phyloP scores from a whole-genome alignment of 2,329 filamentous ascomycete species.

The Fusarium avenaceum region DNA sequence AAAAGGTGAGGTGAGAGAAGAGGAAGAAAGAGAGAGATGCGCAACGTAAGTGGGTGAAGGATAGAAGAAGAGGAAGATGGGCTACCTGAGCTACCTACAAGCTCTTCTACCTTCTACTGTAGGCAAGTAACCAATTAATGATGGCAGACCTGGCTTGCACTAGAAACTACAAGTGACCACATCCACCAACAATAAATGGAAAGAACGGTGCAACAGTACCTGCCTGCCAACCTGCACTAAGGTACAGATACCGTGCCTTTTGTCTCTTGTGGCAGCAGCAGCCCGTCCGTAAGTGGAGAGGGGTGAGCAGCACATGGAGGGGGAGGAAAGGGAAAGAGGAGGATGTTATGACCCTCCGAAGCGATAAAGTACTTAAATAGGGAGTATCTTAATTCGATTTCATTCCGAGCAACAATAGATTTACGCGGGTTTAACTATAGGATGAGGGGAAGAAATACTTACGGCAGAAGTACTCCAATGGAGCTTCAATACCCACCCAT shows the following conservation, averaged over 20 bases:
- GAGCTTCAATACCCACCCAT: slow-evolving; percentile 32
- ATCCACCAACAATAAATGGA: slow-evolving; percentile 13
- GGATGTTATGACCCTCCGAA: slow-evolving; percentile 6
- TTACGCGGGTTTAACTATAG: not conserved
- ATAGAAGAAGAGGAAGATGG: slow-evolving; percentile 40
- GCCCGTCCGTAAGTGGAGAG: slow-evolving; percentile 18
- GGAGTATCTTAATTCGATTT: slow-evolving; percentile 13
- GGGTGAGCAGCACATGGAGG: slow-evolving; percentile 34
- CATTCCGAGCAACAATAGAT: slow-evolving; percentile 10
- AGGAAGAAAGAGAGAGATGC: slow-evolving; percentile 42
- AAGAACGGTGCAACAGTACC: slow-evolving; percentile 21
- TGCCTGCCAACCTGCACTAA: slow-evolving; percentile 22
- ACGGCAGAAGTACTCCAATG: slow-evolving; percentile 4
- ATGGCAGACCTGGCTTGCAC: slow-evolving; percentile 28
- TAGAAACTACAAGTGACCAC: slow-evolving; percentile 30
- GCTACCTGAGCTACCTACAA: slow-evolving; percentile 12
- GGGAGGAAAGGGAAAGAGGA: slow-evolving; percentile 38
- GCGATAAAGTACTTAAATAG: slow-evolving; percentile 7
- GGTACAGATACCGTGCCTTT: slow-evolving; percentile 5
- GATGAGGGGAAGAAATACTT: slow-evolving; percentile 25
- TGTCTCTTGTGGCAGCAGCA: slow-evolving; percentile 25
- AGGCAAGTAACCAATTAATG: not conserved
- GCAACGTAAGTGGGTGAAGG: slow-evolving; percentile 47
- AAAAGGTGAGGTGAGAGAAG: slow-evolving; percentile 41
- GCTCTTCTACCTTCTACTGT: not conserved